A percentile compares a stretch with the other conserved stretches of the same genome.
Conservation (phyloP, 768 basidiomycete species). For the Fomitopsis serialis region DNA sequence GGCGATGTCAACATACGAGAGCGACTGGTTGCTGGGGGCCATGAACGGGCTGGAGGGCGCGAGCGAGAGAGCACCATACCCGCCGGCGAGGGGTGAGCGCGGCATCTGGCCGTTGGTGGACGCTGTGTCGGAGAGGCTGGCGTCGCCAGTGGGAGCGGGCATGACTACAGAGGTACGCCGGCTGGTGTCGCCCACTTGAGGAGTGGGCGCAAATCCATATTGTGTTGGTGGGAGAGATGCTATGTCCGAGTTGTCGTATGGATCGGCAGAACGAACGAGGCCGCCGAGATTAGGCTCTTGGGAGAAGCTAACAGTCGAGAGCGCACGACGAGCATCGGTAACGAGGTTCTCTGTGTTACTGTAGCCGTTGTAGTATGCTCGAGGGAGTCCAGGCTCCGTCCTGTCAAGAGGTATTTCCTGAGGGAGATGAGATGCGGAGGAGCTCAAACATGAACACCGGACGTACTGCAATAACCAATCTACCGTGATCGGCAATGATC, state of each 20-base stretch:
- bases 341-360: conserved; percentile 55
- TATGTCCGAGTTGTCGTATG: not conserved
- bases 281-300: conserved; percentile 15
- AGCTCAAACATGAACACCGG: not conserved
- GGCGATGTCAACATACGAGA: not conserved
- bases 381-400: conserved; percentile 74
- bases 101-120: not conserved
- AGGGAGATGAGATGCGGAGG: not conserved
- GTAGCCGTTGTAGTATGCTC: conserved; percentile 68
- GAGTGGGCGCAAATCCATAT: not conserved
- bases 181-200: not conserved
- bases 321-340: conserved; percentile 53
- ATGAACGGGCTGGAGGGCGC: not conserved
- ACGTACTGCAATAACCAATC: conserved; percentile 37
- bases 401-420: conserved; percentile 79
- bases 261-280: conserved; percentile 11
- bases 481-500: conserved; percentile 54
- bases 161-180: not conserved
- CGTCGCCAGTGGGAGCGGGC: not conserved
- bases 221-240: not conserved
- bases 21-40: not conserved
- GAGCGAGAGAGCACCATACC: not conserved
- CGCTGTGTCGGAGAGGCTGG: not conserved
- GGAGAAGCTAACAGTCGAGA: conserved; percentile 41
- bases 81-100: not conserved